Percentiles rank a stretch among this genome's conserved stretches.
These are phyloP conservation scores for Endoconidiophora polonica DNA, from an alignment of 2,329 filamentous ascomycete genomes.

Conservation along the genomic window DNA sequence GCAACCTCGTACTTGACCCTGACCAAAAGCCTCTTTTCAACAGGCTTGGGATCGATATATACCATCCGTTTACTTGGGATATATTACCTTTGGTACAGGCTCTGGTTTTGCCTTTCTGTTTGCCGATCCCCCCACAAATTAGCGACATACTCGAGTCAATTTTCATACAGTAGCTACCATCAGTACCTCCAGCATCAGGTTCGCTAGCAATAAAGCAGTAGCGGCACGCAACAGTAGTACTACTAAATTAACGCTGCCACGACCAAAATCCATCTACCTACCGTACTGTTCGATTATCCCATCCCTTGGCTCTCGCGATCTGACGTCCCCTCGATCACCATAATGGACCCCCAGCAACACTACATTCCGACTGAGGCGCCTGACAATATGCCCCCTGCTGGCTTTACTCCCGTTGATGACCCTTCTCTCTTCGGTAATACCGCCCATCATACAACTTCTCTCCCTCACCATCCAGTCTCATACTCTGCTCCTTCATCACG, in stretches of 20 bases:
- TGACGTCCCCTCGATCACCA: background rate
- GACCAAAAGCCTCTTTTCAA: too few species aligned
- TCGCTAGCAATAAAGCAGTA: too few species aligned
- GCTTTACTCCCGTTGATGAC: constrained; percentile 4
- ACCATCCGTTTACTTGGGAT: too few species aligned
- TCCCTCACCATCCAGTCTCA: constrained; percentile 15
- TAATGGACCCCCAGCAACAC: constrained; percentile 12
- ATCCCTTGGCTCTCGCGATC: background rate
- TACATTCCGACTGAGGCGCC: constrained; percentile 7
- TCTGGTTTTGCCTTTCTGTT: too few species aligned
- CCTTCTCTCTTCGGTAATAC: constrained; percentile 14
- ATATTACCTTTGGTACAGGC: too few species aligned
- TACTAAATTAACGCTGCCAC: background rate
- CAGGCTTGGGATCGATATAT: too few species aligned
- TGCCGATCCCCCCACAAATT: too few species aligned
- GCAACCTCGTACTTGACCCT: too few species aligned
- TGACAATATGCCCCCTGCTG: constrained; percentile 10
- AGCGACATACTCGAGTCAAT: too few species aligned
- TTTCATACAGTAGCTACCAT: too few species aligned
- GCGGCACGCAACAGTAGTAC: too few species aligned
- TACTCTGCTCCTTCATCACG: constrained; percentile 13
- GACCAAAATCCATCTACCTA: background rate
- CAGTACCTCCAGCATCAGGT: too few species aligned
- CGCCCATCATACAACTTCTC: constrained; percentile 19
- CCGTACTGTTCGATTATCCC: background rate